phyloP scores from a whole-genome alignment of 306 rosid species.

The Quercus berberidifolia region DNA sequence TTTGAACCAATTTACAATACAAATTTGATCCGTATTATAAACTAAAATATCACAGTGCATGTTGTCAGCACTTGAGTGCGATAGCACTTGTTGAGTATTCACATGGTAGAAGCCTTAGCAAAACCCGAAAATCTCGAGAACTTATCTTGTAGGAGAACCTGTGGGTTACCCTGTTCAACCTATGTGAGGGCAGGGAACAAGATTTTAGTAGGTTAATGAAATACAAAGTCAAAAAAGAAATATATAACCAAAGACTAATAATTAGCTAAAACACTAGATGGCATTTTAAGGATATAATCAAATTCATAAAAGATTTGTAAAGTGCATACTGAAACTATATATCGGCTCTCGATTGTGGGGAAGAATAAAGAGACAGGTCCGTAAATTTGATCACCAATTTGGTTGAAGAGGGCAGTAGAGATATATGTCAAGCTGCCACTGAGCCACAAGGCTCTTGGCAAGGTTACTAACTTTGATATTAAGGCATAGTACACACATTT shows the following conservation, averaged over 20 bases:
- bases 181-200: slow-evolving; percentile 5
- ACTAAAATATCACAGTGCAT: background rate
- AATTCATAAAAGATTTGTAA: background rate
- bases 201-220: background rate
- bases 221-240: background rate
- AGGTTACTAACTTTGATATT: background rate
- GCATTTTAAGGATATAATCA: slow-evolving; percentile 3
- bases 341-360: background rate
- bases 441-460: too few species aligned
- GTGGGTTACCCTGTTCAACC: slow-evolving; percentile 88
- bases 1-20: background rate
- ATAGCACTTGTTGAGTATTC: slow-evolving; percentile 17
- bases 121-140: slow-evolving; percentile 64
- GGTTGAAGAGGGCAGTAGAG: background rate
- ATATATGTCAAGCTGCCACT: background rate
- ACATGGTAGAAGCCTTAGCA: slow-evolving; percentile 74
- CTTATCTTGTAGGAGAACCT: slow-evolving; percentile 49
- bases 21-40: background rate
- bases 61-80: background rate
- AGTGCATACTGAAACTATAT: background rate
- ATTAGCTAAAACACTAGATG: slow-evolving; percentile 4
- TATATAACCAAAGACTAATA: background rate
- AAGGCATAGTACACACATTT: background rate
- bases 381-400: background rate
- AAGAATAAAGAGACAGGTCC: background rate